These are phyloP conservation scores for Soucietia sequanensis DNA, from an alignment of 805 yeast species.

Conservation along the genomic window DNA sequence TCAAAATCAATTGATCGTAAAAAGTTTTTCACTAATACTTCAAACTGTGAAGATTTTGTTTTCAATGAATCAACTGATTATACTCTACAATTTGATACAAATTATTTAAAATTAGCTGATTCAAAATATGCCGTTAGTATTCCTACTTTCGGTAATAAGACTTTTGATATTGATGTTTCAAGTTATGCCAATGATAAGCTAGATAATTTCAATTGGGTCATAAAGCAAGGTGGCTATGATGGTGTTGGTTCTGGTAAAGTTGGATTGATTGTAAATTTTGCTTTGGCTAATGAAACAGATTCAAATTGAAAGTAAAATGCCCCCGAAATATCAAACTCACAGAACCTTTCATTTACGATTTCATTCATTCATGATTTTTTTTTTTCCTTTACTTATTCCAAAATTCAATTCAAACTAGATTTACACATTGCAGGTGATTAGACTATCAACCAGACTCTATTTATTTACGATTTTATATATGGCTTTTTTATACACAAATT, in stretches of 20 bases:
- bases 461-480: too few relatives aligned
- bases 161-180: conserved; percentile 44
- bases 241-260: conserved; percentile 29
- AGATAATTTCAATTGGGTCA: conserved; percentile 46
- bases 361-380: too few relatives aligned
- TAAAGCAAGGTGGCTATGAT: conserved; percentile 37
- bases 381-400: too few relatives aligned
- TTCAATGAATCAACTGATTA: conserved; percentile 42
- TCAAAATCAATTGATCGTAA: conserved; percentile 36
- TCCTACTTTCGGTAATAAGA: conserved; percentile 46
- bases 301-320: too few relatives aligned
- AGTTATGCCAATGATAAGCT: conserved; percentile 43
- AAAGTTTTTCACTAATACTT: conserved; percentile 39
- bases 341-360: too few relatives aligned
- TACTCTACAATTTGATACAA: conserved; percentile 53
- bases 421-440: too few relatives aligned
- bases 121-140: conserved; percentile 50
- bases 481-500: too few relatives aligned
- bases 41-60: conserved; percentile 37
- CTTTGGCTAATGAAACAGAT: conserved; percentile 31
- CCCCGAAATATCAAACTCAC: too few relatives aligned
- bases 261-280: conserved; percentile 39
- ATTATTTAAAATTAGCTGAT: conserved; percentile 49
- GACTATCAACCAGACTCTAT: too few relatives aligned
- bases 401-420: too few relatives aligned